Conservation (phyloP, 495 filamentous ascomycete species). For the Tuber borchii region DNA sequence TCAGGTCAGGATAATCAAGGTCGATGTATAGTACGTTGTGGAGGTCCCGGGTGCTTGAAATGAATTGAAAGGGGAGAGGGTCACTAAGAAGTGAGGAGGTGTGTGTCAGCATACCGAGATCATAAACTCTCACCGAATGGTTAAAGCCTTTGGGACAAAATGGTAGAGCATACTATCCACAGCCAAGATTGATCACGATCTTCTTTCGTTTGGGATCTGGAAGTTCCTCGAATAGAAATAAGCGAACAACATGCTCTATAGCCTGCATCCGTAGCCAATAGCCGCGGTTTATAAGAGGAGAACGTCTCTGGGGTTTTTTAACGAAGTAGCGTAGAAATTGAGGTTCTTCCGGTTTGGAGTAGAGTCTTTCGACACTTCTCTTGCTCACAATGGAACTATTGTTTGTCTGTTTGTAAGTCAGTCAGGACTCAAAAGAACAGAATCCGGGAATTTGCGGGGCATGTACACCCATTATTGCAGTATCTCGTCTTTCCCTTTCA, state of each 20-base stretch:
- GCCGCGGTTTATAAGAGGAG: conserved; percentile 79
- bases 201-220: conserved; percentile 52
- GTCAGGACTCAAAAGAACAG: conserved; percentile 16
- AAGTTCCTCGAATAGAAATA: conserved; percentile 56
- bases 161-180: conserved; percentile 65
- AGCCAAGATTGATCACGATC: conserved; percentile 78
- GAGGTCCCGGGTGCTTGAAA: conserved; percentile 54
- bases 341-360: conserved; percentile 58
- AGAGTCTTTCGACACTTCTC: conserved; percentile 76
- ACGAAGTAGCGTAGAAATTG: conserved; percentile 85
- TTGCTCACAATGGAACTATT: conserved; percentile 86
- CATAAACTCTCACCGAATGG: background rate
- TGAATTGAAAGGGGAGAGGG: conserved; percentile 79
- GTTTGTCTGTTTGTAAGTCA: conserved; percentile 59
- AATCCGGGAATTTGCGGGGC: conserved; percentile 5
- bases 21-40: conserved; percentile 65
- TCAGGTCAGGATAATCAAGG: conserved; percentile 78
- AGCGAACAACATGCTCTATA: conserved; percentile 62
- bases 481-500: conserved; percentile 49
- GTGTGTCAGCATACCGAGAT: conserved; percentile 16
- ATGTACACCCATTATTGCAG: conserved; percentile 65
- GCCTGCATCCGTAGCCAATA: conserved; percentile 82
- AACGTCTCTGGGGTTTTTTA: conserved; percentile 67
- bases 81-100: conserved; percentile 55
- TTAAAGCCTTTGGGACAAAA: background rate